Evolutionary conservation across 305 asterid genomes (phyloP).

Genomic region (Fraxinus paxiana): DNA sequence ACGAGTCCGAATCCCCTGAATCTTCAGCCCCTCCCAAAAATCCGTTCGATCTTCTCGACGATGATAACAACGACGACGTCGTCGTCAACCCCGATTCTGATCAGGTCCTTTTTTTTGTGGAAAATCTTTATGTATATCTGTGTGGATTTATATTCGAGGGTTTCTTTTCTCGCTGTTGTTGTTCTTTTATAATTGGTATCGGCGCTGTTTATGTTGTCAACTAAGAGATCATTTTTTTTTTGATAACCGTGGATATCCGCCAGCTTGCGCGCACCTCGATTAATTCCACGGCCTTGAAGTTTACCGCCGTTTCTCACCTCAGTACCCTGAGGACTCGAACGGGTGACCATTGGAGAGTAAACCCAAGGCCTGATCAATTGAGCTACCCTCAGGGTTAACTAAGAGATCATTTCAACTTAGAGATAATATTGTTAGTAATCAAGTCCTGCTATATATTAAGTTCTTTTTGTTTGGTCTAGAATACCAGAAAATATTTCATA

Average conservation of each 20-base stretch:
- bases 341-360: no score
- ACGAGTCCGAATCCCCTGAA: conserved; percentile 49
- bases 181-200: neutral
- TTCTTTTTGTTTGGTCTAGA: neutral
- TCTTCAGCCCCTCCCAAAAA: conserved; percentile 45
- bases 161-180: neutral
- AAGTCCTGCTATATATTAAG: neutral
- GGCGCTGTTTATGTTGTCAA: neutral
- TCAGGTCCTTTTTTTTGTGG: conserved; percentile 37
- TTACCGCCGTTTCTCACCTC: no score
- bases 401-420: neutral
- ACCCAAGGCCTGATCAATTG: no score
- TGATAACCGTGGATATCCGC: no score
- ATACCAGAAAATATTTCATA: neutral
- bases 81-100: conserved; percentile 27
- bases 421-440: neutral
- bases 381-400: no score
- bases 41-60: conserved; percentile 73
- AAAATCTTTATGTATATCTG: neutral
- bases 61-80: conserved; percentile 31
- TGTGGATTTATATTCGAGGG: neutral
- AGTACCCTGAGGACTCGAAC: no score
- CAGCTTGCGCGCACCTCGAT: no score
- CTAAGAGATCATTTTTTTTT: neutral
- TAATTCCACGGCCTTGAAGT: no score